Evolutionary conservation across 2,329 filamentous ascomycete genomes (phyloP), one percentile per base, ranked within the genome.

Genomic region (Diaporthe citrichinensis): DNA sequence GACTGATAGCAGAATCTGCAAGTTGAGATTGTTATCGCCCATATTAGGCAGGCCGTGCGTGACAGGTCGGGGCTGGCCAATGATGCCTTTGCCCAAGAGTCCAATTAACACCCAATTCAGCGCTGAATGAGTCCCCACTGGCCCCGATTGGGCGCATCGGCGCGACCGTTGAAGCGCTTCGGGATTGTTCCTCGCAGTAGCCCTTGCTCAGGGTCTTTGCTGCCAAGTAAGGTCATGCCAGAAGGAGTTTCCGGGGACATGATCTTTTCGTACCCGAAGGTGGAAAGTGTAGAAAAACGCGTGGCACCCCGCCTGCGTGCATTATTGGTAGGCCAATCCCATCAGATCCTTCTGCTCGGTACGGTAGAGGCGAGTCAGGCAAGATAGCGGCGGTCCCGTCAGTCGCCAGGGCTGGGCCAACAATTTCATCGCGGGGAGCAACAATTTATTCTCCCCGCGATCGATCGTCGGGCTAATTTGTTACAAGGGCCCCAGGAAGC

Each of bases 21-120:
- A 46, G 58, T 73, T 59, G 46, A 55, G 55, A n/a, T 12, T 57
- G 58, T 46, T 49, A 41, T 23, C 25, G 2, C 44, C 58, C 58
- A 36, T n/a, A 65, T 73, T 62, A 39, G 58, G 57, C 17, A 65
- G 58, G 51, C 58, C 46, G 57, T 73, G 71, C 58, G 58, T 65
- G 71, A 73, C 71, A 65, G 58, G 15, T 51, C 51, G 49, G 49
- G 49, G 58, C 59, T 31, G 71, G 49, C 71, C 58, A 73, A 73
- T 73, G 71, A 62, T 28, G 41, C 41, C 61, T 49, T 34, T 31
- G 20, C 49, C 4, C 17, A 49, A 20, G 25, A 49, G 8, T 28
- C 25, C 39, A 23, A 65, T 41, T 49, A 34, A 28, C 3, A 12
- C 17, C 17, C 15, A 20, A 67, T 67, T 8, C 41, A 49, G 25